Conservation (phyloP, 1,139 yeast species). For the Yamadazyma aaseri region DNA sequence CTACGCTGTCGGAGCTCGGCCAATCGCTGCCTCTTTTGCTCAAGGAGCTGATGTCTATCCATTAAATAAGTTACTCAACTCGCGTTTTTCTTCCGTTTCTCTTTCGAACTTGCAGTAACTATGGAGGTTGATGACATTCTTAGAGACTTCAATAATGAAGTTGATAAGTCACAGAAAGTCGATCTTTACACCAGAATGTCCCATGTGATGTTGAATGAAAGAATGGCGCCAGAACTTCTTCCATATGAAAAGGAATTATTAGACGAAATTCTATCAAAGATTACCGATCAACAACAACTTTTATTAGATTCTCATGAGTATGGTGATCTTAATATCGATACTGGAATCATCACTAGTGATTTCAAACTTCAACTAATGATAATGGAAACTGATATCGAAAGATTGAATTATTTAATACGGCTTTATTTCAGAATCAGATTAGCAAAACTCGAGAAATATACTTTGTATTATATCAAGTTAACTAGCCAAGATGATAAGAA, state of each 20-base stretch:
- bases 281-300: constrained; percentile 70
- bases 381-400: constrained; percentile 87
- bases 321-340: constrained; percentile 40
- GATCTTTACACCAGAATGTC: constrained; percentile 14
- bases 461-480: constrained; percentile 51
- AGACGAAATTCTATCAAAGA: constrained; percentile 53
- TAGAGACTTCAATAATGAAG: constrained; percentile 50
- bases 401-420: constrained; percentile 77
- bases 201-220: constrained; percentile 76
- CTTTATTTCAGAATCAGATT: constrained; percentile 79
- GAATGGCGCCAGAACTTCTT: constrained; percentile 80
- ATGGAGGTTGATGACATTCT: constrained; percentile 66
- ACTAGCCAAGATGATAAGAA: constrained; percentile 21
- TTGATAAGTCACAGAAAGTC: constrained; percentile 10
- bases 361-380: constrained; percentile 79
- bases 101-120: neutral
- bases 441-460: constrained; percentile 65
- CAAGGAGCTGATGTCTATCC: constrained; percentile 41
- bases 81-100: neutral
- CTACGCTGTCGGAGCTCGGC: constrained; percentile 40
- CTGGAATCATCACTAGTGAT: constrained; percentile 50
- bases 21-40: constrained; percentile 43
- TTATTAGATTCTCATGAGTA: constrained; percentile 60
- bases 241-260: constrained; percentile 66
- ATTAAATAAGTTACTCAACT: constrained; percentile 11